A percentile compares a stretch with the other conserved stretches of the same genome.
Evolutionary conservation across 163 green algal genomes (phyloP).

Genomic region (Scenedesmus sp.): DNA sequence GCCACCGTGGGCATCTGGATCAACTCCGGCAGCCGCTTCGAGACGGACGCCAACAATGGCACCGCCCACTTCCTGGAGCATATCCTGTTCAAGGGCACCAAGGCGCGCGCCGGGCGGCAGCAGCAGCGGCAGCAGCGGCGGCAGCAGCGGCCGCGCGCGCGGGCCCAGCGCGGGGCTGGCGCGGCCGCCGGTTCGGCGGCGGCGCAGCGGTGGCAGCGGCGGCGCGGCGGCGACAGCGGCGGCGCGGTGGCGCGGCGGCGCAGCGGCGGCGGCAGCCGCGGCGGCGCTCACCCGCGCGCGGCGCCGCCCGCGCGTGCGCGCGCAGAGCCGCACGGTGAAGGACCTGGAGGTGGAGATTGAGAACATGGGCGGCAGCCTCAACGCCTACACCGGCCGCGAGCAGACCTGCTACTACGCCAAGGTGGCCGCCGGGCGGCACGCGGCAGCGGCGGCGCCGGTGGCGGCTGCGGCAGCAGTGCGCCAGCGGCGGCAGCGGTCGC

Average conservation of each 20-base stretch:
- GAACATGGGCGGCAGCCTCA: constrained; percentile 98
- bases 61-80: constrained; percentile 99
- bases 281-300: too few relatives aligned
- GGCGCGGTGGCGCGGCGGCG: too few relatives aligned
- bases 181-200: too few relatives aligned
- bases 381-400: constrained; percentile 98
- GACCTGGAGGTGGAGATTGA: constrained; percentile 96
- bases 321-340: constrained; percentile 74
- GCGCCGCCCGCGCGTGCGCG: too few relatives aligned
- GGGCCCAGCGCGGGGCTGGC: too few relatives aligned
- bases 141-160: too few relatives aligned
- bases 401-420: constrained; percentile 98
- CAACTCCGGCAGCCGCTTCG: constrained; percentile 95
- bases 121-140: constrained; percentile 1
- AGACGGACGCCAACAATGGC: constrained; percentile 94
- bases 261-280: too few relatives aligned
- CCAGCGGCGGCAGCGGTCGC: background rate
- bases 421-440: constrained; percentile 48
- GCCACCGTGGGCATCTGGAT: constrained; percentile 99
- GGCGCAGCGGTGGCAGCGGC: too few relatives aligned
- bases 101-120: constrained; percentile 52
- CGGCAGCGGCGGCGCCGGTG: background rate
- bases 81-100: constrained; percentile 99
- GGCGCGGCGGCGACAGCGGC: too few relatives aligned
- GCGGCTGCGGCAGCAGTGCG: background rate